These are phyloP conservation scores for Fusarium sp. DNA, from an alignment of 2,329 filamentous ascomycete species.

Conservation along the genomic window DNA sequence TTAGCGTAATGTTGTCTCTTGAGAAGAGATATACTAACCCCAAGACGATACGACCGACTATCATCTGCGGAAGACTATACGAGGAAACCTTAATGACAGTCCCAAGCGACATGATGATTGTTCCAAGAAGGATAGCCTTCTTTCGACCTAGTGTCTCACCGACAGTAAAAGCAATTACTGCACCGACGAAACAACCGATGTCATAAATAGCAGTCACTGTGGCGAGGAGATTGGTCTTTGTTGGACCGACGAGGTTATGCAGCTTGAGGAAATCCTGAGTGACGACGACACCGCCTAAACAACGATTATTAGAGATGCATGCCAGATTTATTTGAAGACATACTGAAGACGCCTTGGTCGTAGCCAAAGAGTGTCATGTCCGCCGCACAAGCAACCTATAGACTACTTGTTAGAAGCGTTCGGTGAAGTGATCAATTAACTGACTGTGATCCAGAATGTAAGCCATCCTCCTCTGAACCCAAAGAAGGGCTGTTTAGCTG, in stretches of 20 bases:
- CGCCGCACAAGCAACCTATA: conserved; percentile 26
- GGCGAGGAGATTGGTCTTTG: conserved; percentile 25
- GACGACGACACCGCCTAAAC: conserved; percentile 24
- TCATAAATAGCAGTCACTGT: conserved; percentile 35
- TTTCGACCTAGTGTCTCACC: conserved; percentile 27
- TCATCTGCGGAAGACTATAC: conserved; percentile 33
- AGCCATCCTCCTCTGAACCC: conserved; percentile 31
- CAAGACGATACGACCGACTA: conserved; percentile 22
- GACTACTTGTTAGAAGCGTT: background rate
- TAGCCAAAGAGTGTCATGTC: conserved; percentile 33
- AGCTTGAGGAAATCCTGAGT: conserved; percentile 27
- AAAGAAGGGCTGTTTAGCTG: conserved; percentile 14
- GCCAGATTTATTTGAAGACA: background rate
- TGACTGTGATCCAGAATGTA: conserved; percentile 31
- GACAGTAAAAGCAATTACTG: conserved; percentile 22
- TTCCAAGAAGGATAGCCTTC: conserved; percentile 27
- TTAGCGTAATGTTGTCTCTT: background rate
- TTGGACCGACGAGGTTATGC: conserved; percentile 26
- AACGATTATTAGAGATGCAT: background rate
- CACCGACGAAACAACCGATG: conserved; percentile 28
- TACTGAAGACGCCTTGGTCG: conserved; percentile 24
- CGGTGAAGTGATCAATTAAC: background rate
- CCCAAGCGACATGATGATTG: conserved; percentile 23
- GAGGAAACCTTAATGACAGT: conserved; percentile 26
- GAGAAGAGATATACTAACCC: background rate